Evolutionary conservation across 805 yeast species (phyloP), one percentile per base, ranked within the genome.

Genomic region (Starmerella stigmatis): DNA sequence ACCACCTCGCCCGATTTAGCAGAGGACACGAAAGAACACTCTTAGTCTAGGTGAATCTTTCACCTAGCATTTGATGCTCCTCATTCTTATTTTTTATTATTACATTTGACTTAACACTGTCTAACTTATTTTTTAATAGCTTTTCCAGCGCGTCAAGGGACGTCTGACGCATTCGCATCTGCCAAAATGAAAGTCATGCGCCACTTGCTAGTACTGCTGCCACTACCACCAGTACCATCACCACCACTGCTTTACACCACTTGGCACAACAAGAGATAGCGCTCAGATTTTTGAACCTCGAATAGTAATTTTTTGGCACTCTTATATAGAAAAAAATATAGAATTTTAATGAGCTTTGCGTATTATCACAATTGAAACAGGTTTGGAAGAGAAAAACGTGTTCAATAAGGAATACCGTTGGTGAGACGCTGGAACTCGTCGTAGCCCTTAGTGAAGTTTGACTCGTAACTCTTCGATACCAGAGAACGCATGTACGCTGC

Each of bases 401-500:
- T 52, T 50, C 57, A 88, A 59, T 88, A 89, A 15, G 98, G 98
- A 62, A 92, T 92, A 47, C 99, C 99, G 58, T 92, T 92, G 29
- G 98, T 92, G 54, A 92, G 63, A 58, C 94, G 72, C 66, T 92
- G 99, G 77, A 92, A 92, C 67, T 88, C 96, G 61, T 92, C 99
- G 64, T 92, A 92, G 17, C 96, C 97, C 60, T 80, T 83, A 28
- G 98, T 92, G 59, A 81, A 86, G 57, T 77, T 67, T 64, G 94
- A 82, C 63, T 89, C 97, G 63, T 78, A 81, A 47, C 94, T 79
- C 66, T 80, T 82, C 52, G 70, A 72, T 51, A 92, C 79, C 65
- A 92, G 72, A 2, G 77, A 73, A 51, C 83, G 73, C 78, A 92
- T 81, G 54, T 71, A 75, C 28, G 68, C 58, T 9, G 94, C 86